Evolutionary conservation across 768 basidiomycete species (phyloP), one percentile per base, ranked within the genome.

Genomic region (Podaxis mareebaensis): DNA sequence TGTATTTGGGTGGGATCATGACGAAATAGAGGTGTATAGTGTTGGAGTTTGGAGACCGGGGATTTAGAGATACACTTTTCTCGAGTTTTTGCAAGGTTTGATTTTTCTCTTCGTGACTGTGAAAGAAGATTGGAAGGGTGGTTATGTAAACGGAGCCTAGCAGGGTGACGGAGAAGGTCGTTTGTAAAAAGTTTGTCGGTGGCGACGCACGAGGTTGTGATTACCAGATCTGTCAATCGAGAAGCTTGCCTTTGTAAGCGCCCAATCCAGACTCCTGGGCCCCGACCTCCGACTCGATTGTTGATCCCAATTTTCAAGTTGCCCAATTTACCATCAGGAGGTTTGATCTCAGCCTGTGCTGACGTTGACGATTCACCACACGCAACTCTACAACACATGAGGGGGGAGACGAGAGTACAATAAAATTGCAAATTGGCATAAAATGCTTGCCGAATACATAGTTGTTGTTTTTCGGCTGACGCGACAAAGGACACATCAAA

Each of bases 201-300:
- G 54, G 36, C 54, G 54, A 38, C 30, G 26, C 54, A 55, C 39
- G 38, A 56, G 54, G 54, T 54, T 38, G 53, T 22, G 42, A 44
- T 44, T 44, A 44, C n/a, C 42, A 44, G 42, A 20, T 44, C 15
- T 53, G 52, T 53, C 54, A 56, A 56, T 26, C 38, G 22, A 39
- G 54, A 56, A 56, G 39, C 11, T 51, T 24, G 22, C 10, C 46
- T 17, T 15, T 5, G 12, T 44, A 44, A 20, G n/a, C 33, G 54
- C 54, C 36, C 38, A n/a, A 20, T 12, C 39, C 54, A 40, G 39
- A 12, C 36, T 40, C 54, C 26, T 56, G 54, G 38, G 20, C 17
- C 20, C 7, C 12, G 33, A 8, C 33, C n/a, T 38, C 36, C 17
- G 17, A 46, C 28, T 28, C 6, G 20, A 20, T 22, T 20, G 44